These are phyloP conservation scores for Colletotrichum sp. DNA, from an alignment of 2,329 filamentous ascomycete species.

Conservation along the genomic window DNA sequence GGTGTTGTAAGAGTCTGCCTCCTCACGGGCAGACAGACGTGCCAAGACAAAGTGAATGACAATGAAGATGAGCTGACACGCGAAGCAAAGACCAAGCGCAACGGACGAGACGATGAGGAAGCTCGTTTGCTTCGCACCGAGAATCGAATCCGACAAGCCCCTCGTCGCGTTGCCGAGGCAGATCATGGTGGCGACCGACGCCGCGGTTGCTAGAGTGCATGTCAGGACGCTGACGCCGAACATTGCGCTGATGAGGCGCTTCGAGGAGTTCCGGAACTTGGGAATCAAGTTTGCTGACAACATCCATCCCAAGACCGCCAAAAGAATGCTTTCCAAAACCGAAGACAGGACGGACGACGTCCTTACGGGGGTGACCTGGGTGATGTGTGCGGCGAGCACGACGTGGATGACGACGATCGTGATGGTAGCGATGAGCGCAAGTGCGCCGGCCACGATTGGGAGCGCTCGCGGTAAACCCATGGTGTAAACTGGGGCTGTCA, in stretches of 20 bases:
- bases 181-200: constrained; percentile 50
- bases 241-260: constrained; percentile 34
- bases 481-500: constrained; percentile 4
- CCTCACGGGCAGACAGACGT: constrained; percentile 33
- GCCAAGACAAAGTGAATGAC: constrained; percentile 46
- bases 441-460: constrained; percentile 38
- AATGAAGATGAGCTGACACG: constrained; percentile 54
- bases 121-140: constrained; percentile 34
- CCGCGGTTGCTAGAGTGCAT: constrained; percentile 48
- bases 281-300: constrained; percentile 32
- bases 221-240: constrained; percentile 43
- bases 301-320: constrained; percentile 39
- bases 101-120: constrained; percentile 51
- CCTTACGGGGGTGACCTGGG: constrained; percentile 34
- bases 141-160: constrained; percentile 31
- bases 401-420: constrained; percentile 44
- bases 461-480: constrained; percentile 41
- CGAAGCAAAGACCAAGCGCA: constrained; percentile 49
- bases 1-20: constrained; percentile 31
- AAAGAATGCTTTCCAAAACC: constrained; percentile 38
- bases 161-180: constrained; percentile 38
- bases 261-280: constrained; percentile 21
- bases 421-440: constrained; percentile 42
- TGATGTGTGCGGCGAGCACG: constrained; percentile 38
- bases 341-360: constrained; percentile 42